These are phyloP conservation scores for Heliamphora ciliata DNA, from an alignment of 179 eudicot species.

Conservation along the genomic window DNA sequence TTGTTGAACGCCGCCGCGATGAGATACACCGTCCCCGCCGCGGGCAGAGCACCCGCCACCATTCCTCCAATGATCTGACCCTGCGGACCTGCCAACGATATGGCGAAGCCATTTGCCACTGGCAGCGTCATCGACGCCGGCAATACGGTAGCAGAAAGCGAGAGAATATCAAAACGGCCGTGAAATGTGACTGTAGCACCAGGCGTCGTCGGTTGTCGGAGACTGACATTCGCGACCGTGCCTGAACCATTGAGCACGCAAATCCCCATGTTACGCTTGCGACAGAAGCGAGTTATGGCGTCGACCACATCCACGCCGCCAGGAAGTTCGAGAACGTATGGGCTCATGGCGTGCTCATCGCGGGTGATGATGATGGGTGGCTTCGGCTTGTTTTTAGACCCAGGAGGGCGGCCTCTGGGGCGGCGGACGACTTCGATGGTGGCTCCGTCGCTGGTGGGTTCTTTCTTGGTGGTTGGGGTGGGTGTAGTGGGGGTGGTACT, in stretches of 20 bases:
- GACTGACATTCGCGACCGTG: slow-evolving; percentile 54
- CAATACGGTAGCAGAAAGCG: slow-evolving; percentile 54
- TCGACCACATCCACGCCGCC: slow-evolving; percentile 46
- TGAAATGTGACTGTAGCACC: slow-evolving; percentile 66
- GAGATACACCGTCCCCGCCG: slow-evolving; percentile 57
- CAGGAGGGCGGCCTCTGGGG: slow-evolving; percentile 75
- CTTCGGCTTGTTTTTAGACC: slow-evolving; percentile 82
- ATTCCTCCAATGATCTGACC: slow-evolving; percentile 77
- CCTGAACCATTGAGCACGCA: slow-evolving; percentile 51
- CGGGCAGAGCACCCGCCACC: slow-evolving; percentile 51
- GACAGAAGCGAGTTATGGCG: slow-evolving; percentile 34
- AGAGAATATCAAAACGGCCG: slow-evolving; percentile 68
- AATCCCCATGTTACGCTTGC: slow-evolving; percentile 34
- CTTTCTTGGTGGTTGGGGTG: background rate
- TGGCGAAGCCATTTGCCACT: slow-evolving; percentile 32
- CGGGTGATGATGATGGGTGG: slow-evolving; percentile 65
- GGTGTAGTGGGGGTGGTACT: slow-evolving; percentile 3
- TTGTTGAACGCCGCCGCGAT: slow-evolving; percentile 61
- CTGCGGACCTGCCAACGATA: slow-evolving; percentile 71
- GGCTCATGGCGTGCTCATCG: slow-evolving; percentile 54
- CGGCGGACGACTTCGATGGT: slow-evolving; percentile 39
- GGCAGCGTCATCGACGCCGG: slow-evolving; percentile 28
- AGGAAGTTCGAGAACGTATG: slow-evolving; percentile 69
- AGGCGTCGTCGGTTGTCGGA: slow-evolving; percentile 55
- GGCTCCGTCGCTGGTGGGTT: slow-evolving; percentile 21